Base-by-base conservation (phyloP, 2,329 filamentous ascomycete species). In the Amesomyces nigricolor region DNA sequence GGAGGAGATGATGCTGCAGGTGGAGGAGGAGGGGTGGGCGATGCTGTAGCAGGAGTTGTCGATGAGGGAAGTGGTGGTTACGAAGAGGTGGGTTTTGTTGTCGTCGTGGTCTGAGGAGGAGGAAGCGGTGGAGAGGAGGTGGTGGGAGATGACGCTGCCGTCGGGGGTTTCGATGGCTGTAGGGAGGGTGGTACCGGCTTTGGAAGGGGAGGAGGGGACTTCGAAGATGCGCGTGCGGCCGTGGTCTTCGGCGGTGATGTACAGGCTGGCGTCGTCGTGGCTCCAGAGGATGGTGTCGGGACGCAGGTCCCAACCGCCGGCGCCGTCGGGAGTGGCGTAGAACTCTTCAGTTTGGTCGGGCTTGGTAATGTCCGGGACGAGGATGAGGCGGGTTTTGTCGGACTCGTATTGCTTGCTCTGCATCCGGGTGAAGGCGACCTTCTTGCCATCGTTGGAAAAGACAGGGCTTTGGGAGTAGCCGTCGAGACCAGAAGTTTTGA, bases 381-480 rank as follows among this genome's bases (percentile, higher is more conserved):
- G 71, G 59, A 91, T 72, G 4, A 90, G 73, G 44, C 84, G 79
- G 44, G 86, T 79, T 68, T 87, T 87, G 72, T 96, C 90, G 14
- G 86, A 82, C 70, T 96, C 91, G 67, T 96, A 95, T 57, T 86
- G 83, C 50, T 82, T 77, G 54, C 79, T 79, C 60, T 81, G 79
- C 91, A 95, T 95, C 58, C 88, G 83, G 30, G 89, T 77, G 68
- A 95, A 96, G 1, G 83, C 89, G 26, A 92, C 75, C 57, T 80
- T 79, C 37, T 77, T 80, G 9, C 89, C 88, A 64, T 87, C 79
- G 4, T 83, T 82, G 3, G 89, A 91, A 71, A 95, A 95, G 0
- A 80, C 78, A 0, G 91, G 90, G 2, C 73, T 74, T 16, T 76
- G 76, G 22, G 79, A 82, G 62, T 89, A 89, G 6, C 88, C 88